phyloP scores from a whole-genome alignment of 2,329 filamentous ascomycete genomes.

The Monilinia fructigena region DNA sequence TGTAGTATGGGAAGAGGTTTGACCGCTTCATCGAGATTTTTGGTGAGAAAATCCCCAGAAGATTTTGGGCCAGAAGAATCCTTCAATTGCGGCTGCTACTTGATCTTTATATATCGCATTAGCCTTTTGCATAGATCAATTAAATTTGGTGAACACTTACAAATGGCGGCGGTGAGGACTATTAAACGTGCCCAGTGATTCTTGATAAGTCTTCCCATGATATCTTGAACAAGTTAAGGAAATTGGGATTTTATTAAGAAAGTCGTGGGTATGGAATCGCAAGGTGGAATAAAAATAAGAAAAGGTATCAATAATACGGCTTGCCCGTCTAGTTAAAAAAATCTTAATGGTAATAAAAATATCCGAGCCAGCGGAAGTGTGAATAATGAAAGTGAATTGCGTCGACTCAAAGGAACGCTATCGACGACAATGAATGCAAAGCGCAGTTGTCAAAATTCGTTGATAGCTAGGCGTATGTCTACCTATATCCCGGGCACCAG shows the following conservation, averaged over 20 bases:
- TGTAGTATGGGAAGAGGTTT: slow-evolving; percentile 87
- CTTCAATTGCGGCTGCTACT: slow-evolving; percentile 76
- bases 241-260: not conserved
- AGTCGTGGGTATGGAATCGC: slow-evolving; percentile 26
- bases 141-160: slow-evolving; percentile 40
- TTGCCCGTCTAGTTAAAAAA: slow-evolving; percentile 26
- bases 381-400: slow-evolving; percentile 38
- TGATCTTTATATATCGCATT: slow-evolving; percentile 63
- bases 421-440: slow-evolving; percentile 52
- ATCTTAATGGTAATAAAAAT: slow-evolving; percentile 40
- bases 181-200: slow-evolving; percentile 98
- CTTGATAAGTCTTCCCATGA: slow-evolving; percentile 97
- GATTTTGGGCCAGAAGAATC: slow-evolving; percentile 98
- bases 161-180: slow-evolving; percentile 73
- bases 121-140: slow-evolving; percentile 21
- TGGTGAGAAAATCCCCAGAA: slow-evolving; percentile 97
- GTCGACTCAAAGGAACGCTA: slow-evolving; percentile 50
- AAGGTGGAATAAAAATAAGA: slow-evolving; percentile 26
- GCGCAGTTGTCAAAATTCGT: slow-evolving; percentile 34
- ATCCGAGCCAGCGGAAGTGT: slow-evolving; percentile 53
- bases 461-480: slow-evolving; percentile 28
- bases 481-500: slow-evolving; percentile 43
- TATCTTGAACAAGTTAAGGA: not conserved
- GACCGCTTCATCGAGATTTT: slow-evolving; percentile 81
- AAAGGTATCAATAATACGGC: slow-evolving; percentile 34